A percentile compares a stretch with the other conserved stretches of the same genome.
Conservation (phyloP, 345 rosid genomes). For the Salix viminalis region DNA sequence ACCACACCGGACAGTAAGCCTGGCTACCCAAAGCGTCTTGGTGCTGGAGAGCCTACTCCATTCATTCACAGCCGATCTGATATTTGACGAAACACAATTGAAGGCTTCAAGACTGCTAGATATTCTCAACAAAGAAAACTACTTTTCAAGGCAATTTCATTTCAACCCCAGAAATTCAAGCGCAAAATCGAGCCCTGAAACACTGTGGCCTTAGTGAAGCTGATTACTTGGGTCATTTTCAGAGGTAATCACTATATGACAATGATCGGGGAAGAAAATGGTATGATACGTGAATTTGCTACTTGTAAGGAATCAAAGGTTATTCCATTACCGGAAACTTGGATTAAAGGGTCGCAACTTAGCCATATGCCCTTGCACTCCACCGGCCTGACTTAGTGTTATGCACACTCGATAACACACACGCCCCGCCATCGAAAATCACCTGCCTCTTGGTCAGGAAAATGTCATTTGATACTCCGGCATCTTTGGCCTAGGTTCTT, state of each 20-base stretch:
- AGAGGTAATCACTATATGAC: conserved; percentile 60
- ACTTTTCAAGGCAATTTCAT: conserved; percentile 52
- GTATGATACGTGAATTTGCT: conserved; percentile 39
- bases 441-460: conserved; percentile 19
- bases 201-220: conserved; percentile 49
- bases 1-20: conserved; percentile 27
- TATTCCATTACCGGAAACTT: conserved; percentile 47
- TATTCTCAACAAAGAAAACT: conserved; percentile 45
- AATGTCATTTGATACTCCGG: conserved; percentile 6
- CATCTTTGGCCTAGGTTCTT: not conserved
- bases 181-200: conserved; percentile 43
- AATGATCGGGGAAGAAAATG: conserved; percentile 40
- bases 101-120: conserved; percentile 49
- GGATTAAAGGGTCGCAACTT: conserved; percentile 64
- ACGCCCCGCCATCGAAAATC: conserved; percentile 25
- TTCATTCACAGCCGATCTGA: conserved; percentile 41
- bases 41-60: conserved; percentile 26
- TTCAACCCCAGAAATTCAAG: conserved; percentile 66
- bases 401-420: conserved; percentile 2
- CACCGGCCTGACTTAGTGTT: conserved; percentile 24
- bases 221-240: conserved; percentile 59
- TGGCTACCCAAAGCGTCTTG: conserved; percentile 25
- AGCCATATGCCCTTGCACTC: conserved; percentile 51
- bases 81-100: conserved; percentile 41
- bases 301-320: conserved; percentile 45